Evolutionary conservation across 768 basidiomycete genomes (phyloP).

Genomic region (Tricholomella constricta): DNA sequence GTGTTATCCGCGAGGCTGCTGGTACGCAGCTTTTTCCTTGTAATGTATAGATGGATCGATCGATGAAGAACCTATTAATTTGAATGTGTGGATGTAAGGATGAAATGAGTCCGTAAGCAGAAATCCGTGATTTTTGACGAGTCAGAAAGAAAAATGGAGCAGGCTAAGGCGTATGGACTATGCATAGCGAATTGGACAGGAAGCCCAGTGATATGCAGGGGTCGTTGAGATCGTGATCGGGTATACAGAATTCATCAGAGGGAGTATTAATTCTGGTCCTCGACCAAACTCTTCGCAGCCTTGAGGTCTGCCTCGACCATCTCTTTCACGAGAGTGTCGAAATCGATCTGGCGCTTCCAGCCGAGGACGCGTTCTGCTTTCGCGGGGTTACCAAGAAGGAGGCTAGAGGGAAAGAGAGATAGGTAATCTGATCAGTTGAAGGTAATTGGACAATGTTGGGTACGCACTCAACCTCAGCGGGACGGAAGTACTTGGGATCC

Average conservation of each 20-base stretch:
- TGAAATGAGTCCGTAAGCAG: background rate
- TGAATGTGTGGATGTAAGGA: background rate
- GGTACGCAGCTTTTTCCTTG: no score
- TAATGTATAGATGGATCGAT: no score
- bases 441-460: background rate
- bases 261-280: constrained; percentile 72
- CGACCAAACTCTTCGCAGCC: constrained; percentile 71
- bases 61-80: background rate
- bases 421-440: background rate
- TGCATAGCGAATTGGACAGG: background rate
- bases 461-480: constrained; percentile 91
- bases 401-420: constrained; percentile 42
- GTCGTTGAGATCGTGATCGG: background rate
- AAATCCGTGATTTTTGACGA: background rate
- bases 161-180: background rate
- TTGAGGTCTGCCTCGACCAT: constrained; percentile 87
- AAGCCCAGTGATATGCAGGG: background rate
- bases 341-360: constrained; percentile 87
- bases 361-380: constrained; percentile 89
- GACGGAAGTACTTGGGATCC: constrained; percentile 90
- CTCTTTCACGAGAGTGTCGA: constrained; percentile 84
- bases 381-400: constrained; percentile 83
- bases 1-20: background rate
- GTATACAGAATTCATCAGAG: background rate
- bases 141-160: background rate